phyloP scores from a whole-genome alignment of 768 basidiomycete genomes.

The Phanerochaete carnosa region DNA sequence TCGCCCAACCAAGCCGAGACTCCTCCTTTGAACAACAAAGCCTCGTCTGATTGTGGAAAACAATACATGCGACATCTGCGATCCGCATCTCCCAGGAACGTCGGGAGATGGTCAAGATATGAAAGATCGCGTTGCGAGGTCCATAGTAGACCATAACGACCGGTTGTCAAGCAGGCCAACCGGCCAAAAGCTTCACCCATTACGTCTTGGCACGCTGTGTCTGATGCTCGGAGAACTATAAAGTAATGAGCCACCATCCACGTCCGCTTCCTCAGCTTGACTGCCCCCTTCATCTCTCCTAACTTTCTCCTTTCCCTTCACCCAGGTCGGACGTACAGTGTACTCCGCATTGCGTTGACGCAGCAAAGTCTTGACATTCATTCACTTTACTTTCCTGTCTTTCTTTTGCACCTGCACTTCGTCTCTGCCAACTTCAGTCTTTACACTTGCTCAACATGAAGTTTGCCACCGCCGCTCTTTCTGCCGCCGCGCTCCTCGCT shows the following conservation, averaged over 20 bases:
- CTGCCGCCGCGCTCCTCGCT: constrained; percentile 30
- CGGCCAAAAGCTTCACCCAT: neutral
- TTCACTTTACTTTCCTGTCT: constrained; percentile 6
- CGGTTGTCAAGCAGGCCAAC: neutral
- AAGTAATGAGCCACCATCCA: neutral
- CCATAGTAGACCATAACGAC: neutral
- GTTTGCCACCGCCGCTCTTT: constrained; percentile 29
- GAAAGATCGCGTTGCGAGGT: constrained; percentile 1
- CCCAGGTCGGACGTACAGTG: constrained; percentile 15
- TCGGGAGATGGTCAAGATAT: neutral
- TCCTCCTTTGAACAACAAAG: neutral
- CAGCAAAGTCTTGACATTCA: constrained; percentile 11
- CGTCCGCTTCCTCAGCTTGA: constrained; percentile 2
- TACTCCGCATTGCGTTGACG: constrained; percentile 19
- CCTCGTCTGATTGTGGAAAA: neutral
- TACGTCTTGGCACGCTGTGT: neutral
- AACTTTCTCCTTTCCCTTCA: constrained; percentile 4
- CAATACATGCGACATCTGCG: neutral
- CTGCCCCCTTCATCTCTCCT: constrained; percentile 1
- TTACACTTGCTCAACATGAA: constrained; percentile 26
- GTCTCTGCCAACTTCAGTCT: neutral
- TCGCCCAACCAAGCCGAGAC: too few species aligned
- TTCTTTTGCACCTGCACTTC: constrained; percentile 9
- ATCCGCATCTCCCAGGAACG: neutral
- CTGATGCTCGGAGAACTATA: neutral